A percentile compares a stretch with the other conserved stretches of the same genome.
Conservation (phyloP, 106 monocot species). For the Phalaenopsis aphrodite region DNA sequence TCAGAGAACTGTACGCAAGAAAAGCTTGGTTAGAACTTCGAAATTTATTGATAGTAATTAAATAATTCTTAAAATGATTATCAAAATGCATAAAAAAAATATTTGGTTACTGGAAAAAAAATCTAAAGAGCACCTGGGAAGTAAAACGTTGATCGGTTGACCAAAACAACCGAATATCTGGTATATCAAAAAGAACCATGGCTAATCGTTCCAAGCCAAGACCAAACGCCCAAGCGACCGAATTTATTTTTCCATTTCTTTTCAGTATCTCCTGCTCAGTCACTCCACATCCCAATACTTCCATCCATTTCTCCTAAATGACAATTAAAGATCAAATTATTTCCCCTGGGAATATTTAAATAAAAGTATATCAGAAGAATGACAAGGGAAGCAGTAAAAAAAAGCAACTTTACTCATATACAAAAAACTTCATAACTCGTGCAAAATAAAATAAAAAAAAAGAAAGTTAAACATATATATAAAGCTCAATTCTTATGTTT, state of each 20-base stretch:
- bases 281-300: slow-evolving; percentile 97
- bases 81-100: not conserved
- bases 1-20: slow-evolving; percentile 65
- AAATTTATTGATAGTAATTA: not conserved
- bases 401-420: not conserved
- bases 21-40: not conserved
- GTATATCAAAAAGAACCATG: slow-evolving; percentile 99
- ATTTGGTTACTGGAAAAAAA: not conserved
- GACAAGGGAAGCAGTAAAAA: not conserved
- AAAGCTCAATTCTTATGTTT: no score
- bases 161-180: slow-evolving; percentile 96
- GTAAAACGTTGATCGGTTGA: slow-evolving; percentile 85
- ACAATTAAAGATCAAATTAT: not conserved
- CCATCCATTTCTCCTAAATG: slow-evolving; percentile 86
- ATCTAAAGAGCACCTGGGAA: slow-evolving; percentile 52
- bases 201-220: slow-evolving; percentile 89
- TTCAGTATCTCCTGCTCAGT: slow-evolving; percentile 86
- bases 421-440: not conserved
- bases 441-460: not conserved
- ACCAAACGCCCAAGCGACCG: slow-evolving; percentile 99
- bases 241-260: slow-evolving; percentile 57
- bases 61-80: not conserved
- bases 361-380: not conserved
- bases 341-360: not conserved
- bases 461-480: no score